phyloP scores from a whole-genome alignment of 768 basidiomycete genomes.

The Butyriboletus loyo region DNA sequence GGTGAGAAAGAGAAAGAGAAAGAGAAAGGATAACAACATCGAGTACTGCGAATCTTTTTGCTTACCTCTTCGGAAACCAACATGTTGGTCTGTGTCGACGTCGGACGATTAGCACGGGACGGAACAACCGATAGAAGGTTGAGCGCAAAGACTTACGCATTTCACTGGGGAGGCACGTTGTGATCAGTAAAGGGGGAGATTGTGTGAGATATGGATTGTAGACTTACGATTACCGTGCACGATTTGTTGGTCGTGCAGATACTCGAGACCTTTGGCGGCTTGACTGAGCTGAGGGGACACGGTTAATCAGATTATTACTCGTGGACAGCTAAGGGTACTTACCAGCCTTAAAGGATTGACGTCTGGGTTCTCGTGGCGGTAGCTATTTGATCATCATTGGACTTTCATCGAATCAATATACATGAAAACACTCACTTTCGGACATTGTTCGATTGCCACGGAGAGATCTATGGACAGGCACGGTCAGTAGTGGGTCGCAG shows the following conservation, averaged over 20 bases:
- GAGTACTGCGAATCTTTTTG: not conserved
- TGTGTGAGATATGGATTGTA: not conserved
- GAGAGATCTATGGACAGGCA: slow-evolving; percentile 44
- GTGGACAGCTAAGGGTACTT: not conserved
- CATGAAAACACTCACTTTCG: slow-evolving; percentile 38
- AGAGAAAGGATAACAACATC: not conserved
- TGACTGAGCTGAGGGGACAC: slow-evolving; percentile 41
- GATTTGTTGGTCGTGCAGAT: slow-evolving; percentile 49
- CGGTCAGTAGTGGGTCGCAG: not conserved
- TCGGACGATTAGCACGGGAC: slow-evolving; percentile 3
- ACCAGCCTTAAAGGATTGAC: slow-evolving; percentile 46
- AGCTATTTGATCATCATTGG: slow-evolving; percentile 32
- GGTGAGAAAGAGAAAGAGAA: not conserved
- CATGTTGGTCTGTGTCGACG: slow-evolving; percentile 47
- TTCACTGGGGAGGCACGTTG: slow-evolving; percentile 41
- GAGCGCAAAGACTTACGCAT: slow-evolving; percentile 44
- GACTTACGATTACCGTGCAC: slow-evolving; percentile 61
- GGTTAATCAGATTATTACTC: not conserved
- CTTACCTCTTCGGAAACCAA: slow-evolving; percentile 49
- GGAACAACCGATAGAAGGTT: not conserved
- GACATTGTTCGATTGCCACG: slow-evolving; percentile 61
- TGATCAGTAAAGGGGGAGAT: not conserved
- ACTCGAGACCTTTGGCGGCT: slow-evolving; percentile 55
- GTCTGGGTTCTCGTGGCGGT: slow-evolving; percentile 34
- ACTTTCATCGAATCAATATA: not conserved